Evolutionary conservation across 1,284 basidiomycete species (phyloP).

Genomic region (Apiotrichum sp.): DNA sequence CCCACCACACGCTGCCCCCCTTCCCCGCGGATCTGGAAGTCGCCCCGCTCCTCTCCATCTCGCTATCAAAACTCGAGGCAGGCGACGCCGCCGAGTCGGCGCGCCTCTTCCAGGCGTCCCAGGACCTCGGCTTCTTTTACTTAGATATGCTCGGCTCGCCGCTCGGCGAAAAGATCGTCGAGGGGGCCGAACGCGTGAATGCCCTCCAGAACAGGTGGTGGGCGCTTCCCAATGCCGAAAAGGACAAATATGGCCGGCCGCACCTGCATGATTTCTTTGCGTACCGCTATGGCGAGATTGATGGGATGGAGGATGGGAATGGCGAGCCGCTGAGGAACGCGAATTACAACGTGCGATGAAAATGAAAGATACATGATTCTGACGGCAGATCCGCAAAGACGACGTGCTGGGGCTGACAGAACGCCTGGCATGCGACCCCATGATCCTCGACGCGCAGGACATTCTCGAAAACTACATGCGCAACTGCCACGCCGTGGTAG

Average conservation of each 20-base stretch:
- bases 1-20: slow-evolving; percentile 20
- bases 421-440: slow-evolving; percentile 13
- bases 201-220: slow-evolving; percentile 23
- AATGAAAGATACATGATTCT: no score
- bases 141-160: slow-evolving; percentile 21
- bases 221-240: slow-evolving; percentile 20
- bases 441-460: slow-evolving; percentile 16
- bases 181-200: slow-evolving; percentile 21
- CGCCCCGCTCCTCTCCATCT: slow-evolving; percentile 24
- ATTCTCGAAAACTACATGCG: slow-evolving; percentile 17
- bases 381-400: slow-evolving; percentile 24
- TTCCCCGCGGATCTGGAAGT: slow-evolving; percentile 20
- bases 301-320: slow-evolving; percentile 3
- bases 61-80: slow-evolving; percentile 18
- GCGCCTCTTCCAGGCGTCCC: slow-evolving; percentile 21
- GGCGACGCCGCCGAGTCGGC: slow-evolving; percentile 14
- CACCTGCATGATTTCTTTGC: slow-evolving; percentile 24
- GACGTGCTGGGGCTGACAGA: slow-evolving; percentile 20
- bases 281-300: slow-evolving; percentile 18
- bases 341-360: slow-evolving; percentile 24
- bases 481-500: slow-evolving; percentile 49
- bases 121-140: slow-evolving; percentile 33
- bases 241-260: slow-evolving; percentile 21
- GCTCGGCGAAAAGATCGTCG: slow-evolving; percentile 22
- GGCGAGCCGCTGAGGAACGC: slow-evolving; percentile 15